These are phyloP conservation scores for Arthrobotrys sinensis DNA, from an alignment of 2,329 filamentous ascomycete genomes.

Conservation along the genomic window DNA sequence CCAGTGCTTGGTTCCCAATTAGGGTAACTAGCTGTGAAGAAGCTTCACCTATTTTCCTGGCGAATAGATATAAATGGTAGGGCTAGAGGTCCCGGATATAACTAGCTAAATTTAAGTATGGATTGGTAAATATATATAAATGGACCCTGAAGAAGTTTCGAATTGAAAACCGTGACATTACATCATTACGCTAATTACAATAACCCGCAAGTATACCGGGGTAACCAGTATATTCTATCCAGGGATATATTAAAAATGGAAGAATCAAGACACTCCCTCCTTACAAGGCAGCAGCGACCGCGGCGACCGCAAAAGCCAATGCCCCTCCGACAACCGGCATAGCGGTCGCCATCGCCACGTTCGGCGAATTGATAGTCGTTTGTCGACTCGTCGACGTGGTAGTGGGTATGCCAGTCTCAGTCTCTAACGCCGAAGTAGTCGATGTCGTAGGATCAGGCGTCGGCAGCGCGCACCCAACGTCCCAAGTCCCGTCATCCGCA, in stretches of 20 bases:
- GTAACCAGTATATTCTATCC: neutral
- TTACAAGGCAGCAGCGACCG: conserved; percentile 29
- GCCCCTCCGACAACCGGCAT: conserved; percentile 47
- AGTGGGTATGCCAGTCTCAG: neutral
- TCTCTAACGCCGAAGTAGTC: neutral
- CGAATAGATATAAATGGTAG: too few species aligned
- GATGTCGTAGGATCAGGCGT: conserved; percentile 11
- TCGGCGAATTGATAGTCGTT: conserved; percentile 42
- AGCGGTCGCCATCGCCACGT: conserved; percentile 35
- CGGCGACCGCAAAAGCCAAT: conserved; percentile 33
- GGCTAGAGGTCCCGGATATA: neutral
- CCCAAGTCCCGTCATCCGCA: conserved; percentile 48
- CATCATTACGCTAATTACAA: conserved; percentile 45
- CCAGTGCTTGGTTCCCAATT: neutral
- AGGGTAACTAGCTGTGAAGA: too few species aligned
- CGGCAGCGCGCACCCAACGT: conserved; percentile 52
- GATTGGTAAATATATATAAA: too few species aligned
- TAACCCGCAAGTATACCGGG: neutral
- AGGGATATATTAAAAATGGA: conserved; percentile 1
- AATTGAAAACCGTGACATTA: conserved; percentile 9
- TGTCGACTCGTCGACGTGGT: conserved; percentile 1
- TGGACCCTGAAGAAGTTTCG: too few species aligned
- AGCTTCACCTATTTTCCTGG: too few species aligned
- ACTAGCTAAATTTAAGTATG: too few species aligned
- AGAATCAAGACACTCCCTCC: neutral